Conservation (phyloP, 768 basidiomycete species). For the Collybia mongolica region DNA sequence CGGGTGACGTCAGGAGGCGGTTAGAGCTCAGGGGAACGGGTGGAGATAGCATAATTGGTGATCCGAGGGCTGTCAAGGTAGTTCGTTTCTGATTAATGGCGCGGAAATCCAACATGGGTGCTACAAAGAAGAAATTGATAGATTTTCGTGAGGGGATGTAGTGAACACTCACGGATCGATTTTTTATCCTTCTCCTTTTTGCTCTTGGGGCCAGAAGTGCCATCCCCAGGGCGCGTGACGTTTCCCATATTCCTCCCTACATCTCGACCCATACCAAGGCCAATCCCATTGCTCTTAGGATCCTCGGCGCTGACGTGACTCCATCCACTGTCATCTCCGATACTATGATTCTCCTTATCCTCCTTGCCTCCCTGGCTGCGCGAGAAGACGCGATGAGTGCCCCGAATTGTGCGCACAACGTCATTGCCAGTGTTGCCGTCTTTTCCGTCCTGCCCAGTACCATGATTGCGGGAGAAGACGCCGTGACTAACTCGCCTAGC, state of each 20-base stretch:
- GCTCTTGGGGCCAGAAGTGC: conserved; percentile 22
- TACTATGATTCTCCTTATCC: conserved; percentile 44
- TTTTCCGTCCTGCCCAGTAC: neutral
- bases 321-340: conserved; percentile 34
- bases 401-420: neutral
- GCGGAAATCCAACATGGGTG: conserved; percentile 55
- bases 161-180: conserved; percentile 41
- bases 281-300: conserved; percentile 25
- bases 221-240: conserved; percentile 33
- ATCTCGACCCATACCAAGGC: conserved; percentile 32
- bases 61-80: conserved; percentile 41
- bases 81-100: conserved; percentile 45
- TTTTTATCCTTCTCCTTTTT: conserved; percentile 56
- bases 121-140: conserved; percentile 28
- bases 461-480: neutral
- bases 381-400: conserved; percentile 10
- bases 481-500: neutral
- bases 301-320: conserved; percentile 34
- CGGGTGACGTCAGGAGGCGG: conserved; percentile 58
- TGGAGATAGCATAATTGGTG: conserved; percentile 45
- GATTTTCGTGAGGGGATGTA: conserved; percentile 1
- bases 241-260: conserved; percentile 55
- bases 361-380: conserved; percentile 11
- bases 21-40: conserved; percentile 32
- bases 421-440: no score